These are phyloP conservation scores for Crithidia bombi DNA, from an alignment of 208 protist species.

Conservation along the genomic window DNA sequence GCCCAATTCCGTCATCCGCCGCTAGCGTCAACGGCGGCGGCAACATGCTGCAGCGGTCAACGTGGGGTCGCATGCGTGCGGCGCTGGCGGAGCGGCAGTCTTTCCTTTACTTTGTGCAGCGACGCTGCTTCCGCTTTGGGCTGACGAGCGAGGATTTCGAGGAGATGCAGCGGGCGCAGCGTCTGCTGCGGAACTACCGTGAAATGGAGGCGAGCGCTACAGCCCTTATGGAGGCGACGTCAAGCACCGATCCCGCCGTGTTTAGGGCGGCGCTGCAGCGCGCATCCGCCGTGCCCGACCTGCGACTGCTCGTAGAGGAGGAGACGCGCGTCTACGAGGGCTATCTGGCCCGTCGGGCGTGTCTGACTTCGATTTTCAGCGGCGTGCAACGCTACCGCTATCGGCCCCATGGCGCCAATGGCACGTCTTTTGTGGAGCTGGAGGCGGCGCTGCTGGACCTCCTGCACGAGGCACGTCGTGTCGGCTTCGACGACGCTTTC, in stretches of 20 bases:
- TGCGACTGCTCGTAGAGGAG: slow-evolving; percentile 26
- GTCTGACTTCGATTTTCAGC: slow-evolving; percentile 12
- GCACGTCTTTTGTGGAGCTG: slow-evolving; percentile 4
- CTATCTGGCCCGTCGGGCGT: slow-evolving; percentile 20
- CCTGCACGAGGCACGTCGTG: slow-evolving; percentile 3
- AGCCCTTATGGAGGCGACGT: slow-evolving; percentile 21
- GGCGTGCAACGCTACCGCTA: slow-evolving; percentile 15
- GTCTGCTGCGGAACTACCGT: slow-evolving; percentile 41
- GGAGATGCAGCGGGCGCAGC: slow-evolving; percentile 50
- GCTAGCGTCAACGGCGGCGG: background rate
- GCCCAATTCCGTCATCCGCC: slow-evolving; percentile 1
- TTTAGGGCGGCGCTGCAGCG: slow-evolving; percentile 31
- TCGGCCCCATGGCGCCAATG: background rate
- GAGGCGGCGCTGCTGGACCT: slow-evolving; percentile 21
- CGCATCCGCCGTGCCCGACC: slow-evolving; percentile 14
- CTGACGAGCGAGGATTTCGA: slow-evolving; percentile 36
- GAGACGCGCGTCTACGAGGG: slow-evolving; percentile 13
- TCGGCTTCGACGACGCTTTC: slow-evolving; percentile 8
- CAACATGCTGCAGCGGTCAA: slow-evolving; percentile 8
- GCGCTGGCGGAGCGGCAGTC: slow-evolving; percentile 42
- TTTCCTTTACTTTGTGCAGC: slow-evolving; percentile 54
- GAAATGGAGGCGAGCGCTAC: slow-evolving; percentile 33
- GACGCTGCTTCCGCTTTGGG: slow-evolving; percentile 57
- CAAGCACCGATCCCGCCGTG: slow-evolving; percentile 14
- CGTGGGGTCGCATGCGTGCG: slow-evolving; percentile 37